Evolutionary conservation across 2,329 filamentous ascomycete species (phyloP).

Genomic region (Fusarium protoensiforme): DNA sequence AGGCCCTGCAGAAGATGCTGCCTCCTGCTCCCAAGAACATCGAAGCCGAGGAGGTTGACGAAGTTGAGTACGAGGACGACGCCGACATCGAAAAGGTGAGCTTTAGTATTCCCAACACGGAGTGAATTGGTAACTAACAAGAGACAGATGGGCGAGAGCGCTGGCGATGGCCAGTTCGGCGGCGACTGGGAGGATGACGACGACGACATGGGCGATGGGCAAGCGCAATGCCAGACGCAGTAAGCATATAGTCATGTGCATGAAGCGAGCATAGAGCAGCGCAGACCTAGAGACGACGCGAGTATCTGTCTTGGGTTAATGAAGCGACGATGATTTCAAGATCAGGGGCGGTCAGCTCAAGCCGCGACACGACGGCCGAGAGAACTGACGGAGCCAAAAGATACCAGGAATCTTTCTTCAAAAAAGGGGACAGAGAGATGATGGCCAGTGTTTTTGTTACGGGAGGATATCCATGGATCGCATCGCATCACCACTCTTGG

Average conservation of each 20-base stretch:
- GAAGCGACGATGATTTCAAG: conserved; percentile 42
- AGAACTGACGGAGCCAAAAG: background rate
- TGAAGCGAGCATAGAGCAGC: conserved; percentile 17
- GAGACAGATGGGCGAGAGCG: conserved; percentile 75
- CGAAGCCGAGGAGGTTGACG: conserved; percentile 80
- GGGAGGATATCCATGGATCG: conserved; percentile 20
- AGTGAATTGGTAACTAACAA: conserved; percentile 18
- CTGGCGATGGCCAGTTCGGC: conserved; percentile 70
- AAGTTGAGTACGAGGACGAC: conserved; percentile 87
- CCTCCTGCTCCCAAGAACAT: conserved; percentile 73
- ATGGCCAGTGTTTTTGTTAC: conserved; percentile 5
- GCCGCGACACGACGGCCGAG: conserved; percentile 18
- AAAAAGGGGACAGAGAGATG: conserved; percentile 14
- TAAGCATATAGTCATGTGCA: conserved; percentile 53
- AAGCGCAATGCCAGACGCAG: conserved; percentile 79
- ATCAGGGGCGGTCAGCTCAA: conserved; percentile 12
- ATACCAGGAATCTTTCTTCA: background rate
- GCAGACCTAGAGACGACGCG: conserved; percentile 17
- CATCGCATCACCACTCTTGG: conserved; percentile 26
- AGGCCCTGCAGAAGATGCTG: conserved; percentile 78
- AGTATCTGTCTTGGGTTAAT: conserved; percentile 28
- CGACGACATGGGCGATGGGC: conserved; percentile 73
- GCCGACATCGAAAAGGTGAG: conserved; percentile 82
- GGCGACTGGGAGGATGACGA: conserved; percentile 75
- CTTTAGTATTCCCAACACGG: background rate